Conservation (phyloP, 129 eudicot genomes). For the Calendula officinalis region DNA sequence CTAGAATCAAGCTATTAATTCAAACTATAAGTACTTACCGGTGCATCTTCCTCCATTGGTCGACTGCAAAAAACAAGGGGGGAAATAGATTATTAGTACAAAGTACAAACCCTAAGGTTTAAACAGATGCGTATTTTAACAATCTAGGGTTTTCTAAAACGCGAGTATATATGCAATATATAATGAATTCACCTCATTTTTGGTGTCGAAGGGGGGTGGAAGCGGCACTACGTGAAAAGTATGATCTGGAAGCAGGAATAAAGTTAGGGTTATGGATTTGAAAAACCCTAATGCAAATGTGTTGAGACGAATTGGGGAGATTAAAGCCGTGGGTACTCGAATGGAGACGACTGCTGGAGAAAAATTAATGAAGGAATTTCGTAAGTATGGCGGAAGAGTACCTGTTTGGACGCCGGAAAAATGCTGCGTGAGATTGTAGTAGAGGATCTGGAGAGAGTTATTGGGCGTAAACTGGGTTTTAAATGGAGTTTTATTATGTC, state of each 20-base stretch:
- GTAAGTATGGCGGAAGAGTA: slow-evolving; percentile 2
- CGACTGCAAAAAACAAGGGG: slow-evolving; percentile 51
- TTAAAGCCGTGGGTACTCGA: not conserved
- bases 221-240: not conserved
- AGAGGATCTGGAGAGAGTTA: not conserved
- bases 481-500: not conserved
- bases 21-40: slow-evolving; percentile 48
- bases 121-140: not conserved
- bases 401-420: slow-evolving; percentile 23
- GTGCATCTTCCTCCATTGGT: slow-evolving; percentile 89
- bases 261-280: slow-evolving; percentile 15
- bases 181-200: slow-evolving; percentile 29
- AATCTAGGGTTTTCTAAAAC: slow-evolving; percentile 26
- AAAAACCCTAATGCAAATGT: slow-evolving; percentile 8
- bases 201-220: not conserved
- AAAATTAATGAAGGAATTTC: not conserved
- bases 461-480: not conserved
- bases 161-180: not conserved
- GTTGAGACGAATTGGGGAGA: not conserved
- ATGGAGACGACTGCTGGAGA: not conserved
- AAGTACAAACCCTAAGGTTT: not conserved
- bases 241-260: slow-evolving; percentile 19
- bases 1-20: slow-evolving; percentile 3
- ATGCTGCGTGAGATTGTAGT: slow-evolving; percentile 10
- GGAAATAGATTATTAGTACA: not conserved